Conservation (phyloP, 2,329 filamentous ascomycete species). For the Plenodomus lindquistii region DNA sequence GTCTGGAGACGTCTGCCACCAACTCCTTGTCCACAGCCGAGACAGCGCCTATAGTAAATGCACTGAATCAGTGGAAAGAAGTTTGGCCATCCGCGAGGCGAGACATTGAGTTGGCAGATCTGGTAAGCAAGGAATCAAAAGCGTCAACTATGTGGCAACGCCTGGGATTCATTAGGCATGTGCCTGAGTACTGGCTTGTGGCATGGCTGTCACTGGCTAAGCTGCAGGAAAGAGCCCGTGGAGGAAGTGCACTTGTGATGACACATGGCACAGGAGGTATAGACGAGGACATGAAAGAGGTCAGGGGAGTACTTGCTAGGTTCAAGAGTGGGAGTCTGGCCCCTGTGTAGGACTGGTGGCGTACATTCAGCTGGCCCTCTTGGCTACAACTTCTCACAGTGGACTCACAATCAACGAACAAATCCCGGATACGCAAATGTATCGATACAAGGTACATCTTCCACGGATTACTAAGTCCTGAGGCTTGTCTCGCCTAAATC, state of each 20-base stretch:
- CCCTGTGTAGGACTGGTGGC: too few species aligned
- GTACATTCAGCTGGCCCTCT: too few species aligned
- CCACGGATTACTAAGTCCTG: too few species aligned
- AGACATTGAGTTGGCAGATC: slow-evolving; percentile 3
- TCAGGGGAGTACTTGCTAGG: background rate
- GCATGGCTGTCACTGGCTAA: background rate
- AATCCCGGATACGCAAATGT: too few species aligned
- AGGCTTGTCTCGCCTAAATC: too few species aligned
- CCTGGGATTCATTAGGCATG: slow-evolving; percentile 4
- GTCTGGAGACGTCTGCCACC: background rate
- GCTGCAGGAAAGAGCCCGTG: background rate
- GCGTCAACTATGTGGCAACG: background rate
- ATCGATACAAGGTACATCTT: too few species aligned
- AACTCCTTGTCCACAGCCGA: background rate
- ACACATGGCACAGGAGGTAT: background rate
- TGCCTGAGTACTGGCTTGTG: slow-evolving; percentile 1
- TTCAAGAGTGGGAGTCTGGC: background rate
- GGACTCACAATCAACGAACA: too few species aligned
- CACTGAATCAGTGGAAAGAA: slow-evolving; percentile 1
- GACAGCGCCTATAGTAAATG: background rate
- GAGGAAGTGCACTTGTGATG: background rate
- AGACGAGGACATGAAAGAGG: background rate
- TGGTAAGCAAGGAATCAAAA: background rate
- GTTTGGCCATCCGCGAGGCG: slow-evolving; percentile 2
- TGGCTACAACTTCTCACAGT: too few species aligned